These are phyloP conservation scores for Capsicum rhomboideum DNA, from an alignment of 257 asterid genomes.

Conservation along the genomic window DNA sequence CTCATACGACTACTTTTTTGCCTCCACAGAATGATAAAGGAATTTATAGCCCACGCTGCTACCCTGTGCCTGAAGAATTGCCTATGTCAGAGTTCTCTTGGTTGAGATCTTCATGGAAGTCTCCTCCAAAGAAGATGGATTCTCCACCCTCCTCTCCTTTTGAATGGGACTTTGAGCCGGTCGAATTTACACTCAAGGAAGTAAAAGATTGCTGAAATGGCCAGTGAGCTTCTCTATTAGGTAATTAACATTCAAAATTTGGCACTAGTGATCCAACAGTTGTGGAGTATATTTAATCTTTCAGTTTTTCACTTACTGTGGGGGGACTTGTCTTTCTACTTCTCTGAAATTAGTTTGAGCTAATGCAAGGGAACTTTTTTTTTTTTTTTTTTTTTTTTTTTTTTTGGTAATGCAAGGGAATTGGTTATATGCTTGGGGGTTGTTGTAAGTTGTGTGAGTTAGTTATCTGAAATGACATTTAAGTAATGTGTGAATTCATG, in stretches of 20 bases:
- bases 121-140: constrained; percentile 14
- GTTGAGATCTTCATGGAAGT: constrained; percentile 22
- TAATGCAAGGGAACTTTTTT: too few species aligned
- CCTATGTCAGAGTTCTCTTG: constrained; percentile 28
- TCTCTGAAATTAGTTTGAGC: background rate
- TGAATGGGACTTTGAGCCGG: constrained; percentile 18
- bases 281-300: background rate
- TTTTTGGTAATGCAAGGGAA: too few species aligned
- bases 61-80: constrained; percentile 28
- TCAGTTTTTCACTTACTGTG: background rate
- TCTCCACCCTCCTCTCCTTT: constrained; percentile 19
- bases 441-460: background rate
- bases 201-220: background rate
- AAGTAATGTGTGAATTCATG: background rate
- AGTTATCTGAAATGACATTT: background rate
- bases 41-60: background rate
- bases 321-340: background rate
- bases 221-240: background rate
- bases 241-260: background rate
- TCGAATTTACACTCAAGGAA: constrained; percentile 24
- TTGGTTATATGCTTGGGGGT: background rate
- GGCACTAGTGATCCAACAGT: background rate
- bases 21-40: constrained; percentile 19
- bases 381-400: too few species aligned
- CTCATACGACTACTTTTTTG: background rate